Conservation (phyloP, 108 stramenopile genomes). For the Skeletonema costatum region DNA sequence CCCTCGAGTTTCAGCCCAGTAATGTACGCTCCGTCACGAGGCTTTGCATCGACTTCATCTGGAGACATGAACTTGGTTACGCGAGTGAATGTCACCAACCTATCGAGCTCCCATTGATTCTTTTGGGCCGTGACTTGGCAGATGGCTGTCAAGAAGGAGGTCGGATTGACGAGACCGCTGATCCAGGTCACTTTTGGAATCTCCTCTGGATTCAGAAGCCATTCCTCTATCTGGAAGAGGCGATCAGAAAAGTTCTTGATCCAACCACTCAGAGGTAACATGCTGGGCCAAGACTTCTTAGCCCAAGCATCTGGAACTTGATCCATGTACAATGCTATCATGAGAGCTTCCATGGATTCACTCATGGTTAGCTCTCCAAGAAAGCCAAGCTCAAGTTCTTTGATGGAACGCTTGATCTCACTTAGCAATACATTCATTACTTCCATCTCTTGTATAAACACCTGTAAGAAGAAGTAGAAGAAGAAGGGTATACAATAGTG, state of each 20-base stretch:
- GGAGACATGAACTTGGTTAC: constrained; percentile 75
- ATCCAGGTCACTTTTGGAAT: constrained; percentile 92
- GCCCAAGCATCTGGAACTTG: constrained; percentile 78
- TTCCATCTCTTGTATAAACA: constrained; percentile 91
- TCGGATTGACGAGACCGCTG: constrained; percentile 84
- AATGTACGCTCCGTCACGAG: constrained; percentile 88
- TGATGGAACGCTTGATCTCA: constrained; percentile 85
- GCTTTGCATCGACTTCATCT: constrained; percentile 73
- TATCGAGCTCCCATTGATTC: constrained; percentile 85
- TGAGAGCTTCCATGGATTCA: constrained; percentile 86
- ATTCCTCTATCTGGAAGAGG: constrained; percentile 83
- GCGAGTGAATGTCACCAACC: constrained; percentile 87
- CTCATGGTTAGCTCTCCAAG: constrained; percentile 92
- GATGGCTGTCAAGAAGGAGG: constrained; percentile 90
- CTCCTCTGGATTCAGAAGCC: constrained; percentile 83
- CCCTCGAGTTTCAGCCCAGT: constrained; percentile 81
- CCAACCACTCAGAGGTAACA: constrained; percentile 71
- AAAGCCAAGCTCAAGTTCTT: constrained; percentile 86
- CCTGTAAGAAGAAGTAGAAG: background rate
- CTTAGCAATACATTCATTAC: constrained; percentile 81
- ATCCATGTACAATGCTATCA: constrained; percentile 78
- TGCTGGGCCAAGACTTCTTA: constrained; percentile 84
- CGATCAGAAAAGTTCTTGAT: constrained; percentile 69
- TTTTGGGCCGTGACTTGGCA: constrained; percentile 90
- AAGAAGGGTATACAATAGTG: background rate